Percentiles rank a stretch among this genome's conserved stretches.
These are phyloP conservation scores for Sporothrix mexicana DNA, from an alignment of 2,329 filamentous ascomycete species.

Conservation along the genomic window DNA sequence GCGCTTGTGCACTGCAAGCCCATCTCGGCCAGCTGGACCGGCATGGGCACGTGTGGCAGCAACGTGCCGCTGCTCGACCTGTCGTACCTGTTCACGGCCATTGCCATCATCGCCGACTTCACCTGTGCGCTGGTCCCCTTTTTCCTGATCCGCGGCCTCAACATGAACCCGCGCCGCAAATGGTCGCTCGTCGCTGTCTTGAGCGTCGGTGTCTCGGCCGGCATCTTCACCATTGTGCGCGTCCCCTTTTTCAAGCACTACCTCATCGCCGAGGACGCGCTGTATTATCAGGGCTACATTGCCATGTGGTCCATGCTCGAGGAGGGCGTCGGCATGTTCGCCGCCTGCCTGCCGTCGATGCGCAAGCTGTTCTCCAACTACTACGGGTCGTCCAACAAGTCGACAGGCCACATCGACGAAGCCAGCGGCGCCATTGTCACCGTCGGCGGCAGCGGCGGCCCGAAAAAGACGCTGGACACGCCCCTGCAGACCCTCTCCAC, in stretches of 20 bases:
- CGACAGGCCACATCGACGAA: neutral
- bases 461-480: neutral
- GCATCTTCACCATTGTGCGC: slow-evolving; percentile 48
- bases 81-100: slow-evolving; percentile 33
- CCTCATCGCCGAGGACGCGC: slow-evolving; percentile 16
- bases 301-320: slow-evolving; percentile 35
- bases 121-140: slow-evolving; percentile 35
- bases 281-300: slow-evolving; percentile 35
- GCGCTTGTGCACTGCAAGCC: slow-evolving; percentile 38
- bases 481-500: neutral
- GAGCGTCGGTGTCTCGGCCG: slow-evolving; percentile 43
- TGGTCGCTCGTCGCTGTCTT: slow-evolving; percentile 34
- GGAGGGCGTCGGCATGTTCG: slow-evolving; percentile 32
- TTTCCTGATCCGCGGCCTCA: slow-evolving; percentile 35
- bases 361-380: slow-evolving; percentile 32
- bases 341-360: slow-evolving; percentile 33
- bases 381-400: slow-evolving; percentile 30
- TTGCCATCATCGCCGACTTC: slow-evolving; percentile 35
- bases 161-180: slow-evolving; percentile 35
- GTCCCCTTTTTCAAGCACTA: slow-evolving; percentile 34
- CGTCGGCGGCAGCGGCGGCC: neutral
- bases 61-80: slow-evolving; percentile 34
- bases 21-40: slow-evolving; percentile 37
- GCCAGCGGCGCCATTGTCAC: neutral
- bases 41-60: slow-evolving; percentile 36